Conservation (phyloP, 208 protist genomes). For the Porcisia deanei region DNA sequence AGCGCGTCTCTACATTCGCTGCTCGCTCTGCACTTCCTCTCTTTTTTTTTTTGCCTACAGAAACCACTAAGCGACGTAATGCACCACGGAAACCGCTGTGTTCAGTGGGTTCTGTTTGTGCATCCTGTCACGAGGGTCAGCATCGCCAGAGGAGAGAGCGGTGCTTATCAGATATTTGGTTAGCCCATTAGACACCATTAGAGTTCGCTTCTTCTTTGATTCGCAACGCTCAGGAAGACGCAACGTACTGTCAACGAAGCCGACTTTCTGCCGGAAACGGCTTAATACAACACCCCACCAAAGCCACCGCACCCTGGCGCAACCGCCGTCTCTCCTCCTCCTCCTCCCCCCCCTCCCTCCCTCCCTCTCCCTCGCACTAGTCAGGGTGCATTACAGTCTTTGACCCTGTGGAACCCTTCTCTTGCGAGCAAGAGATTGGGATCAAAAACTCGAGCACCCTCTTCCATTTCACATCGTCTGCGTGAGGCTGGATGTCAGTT, state of each 20-base stretch:
- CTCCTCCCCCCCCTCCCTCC: background rate
- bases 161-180: background rate
- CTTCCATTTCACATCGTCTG: background rate
- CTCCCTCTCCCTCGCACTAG: background rate
- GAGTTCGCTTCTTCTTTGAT: background rate
- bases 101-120: no score
- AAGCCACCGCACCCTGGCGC: background rate
- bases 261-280: no score
- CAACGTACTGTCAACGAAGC: background rate
- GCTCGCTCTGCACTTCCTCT: background rate
- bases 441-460: background rate
- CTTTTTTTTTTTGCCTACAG: background rate
- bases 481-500: constrained; percentile 10
- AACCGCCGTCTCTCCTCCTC: background rate
- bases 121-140: background rate
- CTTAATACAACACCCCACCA: background rate
- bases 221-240: background rate
- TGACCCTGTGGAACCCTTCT: background rate
- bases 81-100: background rate
- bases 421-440: background rate
- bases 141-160: background rate
- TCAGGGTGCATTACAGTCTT: background rate
- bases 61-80: background rate
- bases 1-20: background rate
- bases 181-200: background rate